Evolutionary conservation across 805 yeast species (phyloP), one percentile per base, ranked within the genome.

Genomic region (Kodamaea fukazawae): DNA sequence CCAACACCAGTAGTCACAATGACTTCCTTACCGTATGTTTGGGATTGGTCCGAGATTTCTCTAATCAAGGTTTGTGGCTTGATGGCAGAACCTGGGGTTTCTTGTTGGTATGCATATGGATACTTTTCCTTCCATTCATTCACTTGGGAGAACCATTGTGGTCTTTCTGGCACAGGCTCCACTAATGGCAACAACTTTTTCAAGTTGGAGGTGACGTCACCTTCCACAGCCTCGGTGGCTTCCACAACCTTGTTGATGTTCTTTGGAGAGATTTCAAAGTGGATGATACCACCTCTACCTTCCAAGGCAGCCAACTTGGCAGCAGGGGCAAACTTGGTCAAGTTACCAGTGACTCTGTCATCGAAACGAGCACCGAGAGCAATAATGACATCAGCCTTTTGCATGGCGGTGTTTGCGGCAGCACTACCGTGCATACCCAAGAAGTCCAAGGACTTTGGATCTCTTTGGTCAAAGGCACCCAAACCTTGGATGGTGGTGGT

Each of bases 361-460:
- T 93, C 99, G 57, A 93, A 93, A 63, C 99, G 80, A 27, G 98
- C 96, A 60, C 99, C 99, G 32, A 93, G 73, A 12, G 98, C 98
- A 47, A 93, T 68, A 58, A 93, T 87, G 54, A 90, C 71, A 66
- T 93, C 99, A 29, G 98, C 96, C 44, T 80, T 74, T 71, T 93
- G 99, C 52, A 93, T 83, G 38, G 98, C 95, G 57, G 85, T 62
- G 74, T 93, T 93, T 52, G 99, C 99, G 54, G 89, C 88, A 36
- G 89, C 96, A 45, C 82, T 76, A 49, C 99, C 99, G 67, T 93
- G 99, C 99, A 93, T 93, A 55, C 99, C 99, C 51, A 93, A 77
- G 95, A 93, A 88, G 65, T 91, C 96, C 50, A 93, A 68, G 17
- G 96, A 83, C 65, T 89, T 88, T 49, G 81, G 82, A 66, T 90